These are phyloP conservation scores for Talinum fruticosum DNA, from an alignment of 148 eudicot genomes.

Conservation along the genomic window DNA sequence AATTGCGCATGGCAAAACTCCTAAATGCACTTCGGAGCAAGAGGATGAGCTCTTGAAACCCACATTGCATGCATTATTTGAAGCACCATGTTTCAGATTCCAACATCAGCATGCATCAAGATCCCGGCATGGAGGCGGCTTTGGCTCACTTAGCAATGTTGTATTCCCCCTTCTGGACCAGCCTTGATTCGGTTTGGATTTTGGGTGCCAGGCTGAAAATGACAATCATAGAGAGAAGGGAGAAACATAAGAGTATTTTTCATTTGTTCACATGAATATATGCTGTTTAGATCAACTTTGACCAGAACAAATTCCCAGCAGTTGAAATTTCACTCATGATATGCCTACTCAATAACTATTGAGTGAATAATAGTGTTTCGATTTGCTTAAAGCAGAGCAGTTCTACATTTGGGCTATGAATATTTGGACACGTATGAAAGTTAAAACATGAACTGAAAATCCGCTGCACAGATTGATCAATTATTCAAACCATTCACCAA, in stretches of 20 bases:
- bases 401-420: too few relatives aligned
- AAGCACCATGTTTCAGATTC: conserved; percentile 4
- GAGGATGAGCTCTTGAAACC: conserved; percentile 21
- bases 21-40: conserved; percentile 17
- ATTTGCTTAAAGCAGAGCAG: background rate
- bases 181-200: conserved; percentile 55
- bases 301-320: background rate
- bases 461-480: too few relatives aligned
- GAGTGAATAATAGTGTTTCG: background rate
- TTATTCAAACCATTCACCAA: too few relatives aligned
- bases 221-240: background rate
- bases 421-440: too few relatives aligned
- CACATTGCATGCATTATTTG: conserved; percentile 35
- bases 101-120: conserved; percentile 76
- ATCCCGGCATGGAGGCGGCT: conserved; percentile 88
- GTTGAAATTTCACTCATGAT: background rate
- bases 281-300: background rate
- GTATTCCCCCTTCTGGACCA: conserved; percentile 87
- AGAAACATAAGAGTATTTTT: conserved; percentile 1
- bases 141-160: conserved; percentile 80
- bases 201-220: conserved; percentile 79
- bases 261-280: background rate
- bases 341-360: background rate
- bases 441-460: too few relatives aligned
- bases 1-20: conserved; percentile 9